A percentile compares a stretch with the other conserved stretches of the same genome.
These are phyloP conservation scores for Seiridium unicorne DNA, from an alignment of 2,329 filamentous ascomycete species.

Conservation along the genomic window DNA sequence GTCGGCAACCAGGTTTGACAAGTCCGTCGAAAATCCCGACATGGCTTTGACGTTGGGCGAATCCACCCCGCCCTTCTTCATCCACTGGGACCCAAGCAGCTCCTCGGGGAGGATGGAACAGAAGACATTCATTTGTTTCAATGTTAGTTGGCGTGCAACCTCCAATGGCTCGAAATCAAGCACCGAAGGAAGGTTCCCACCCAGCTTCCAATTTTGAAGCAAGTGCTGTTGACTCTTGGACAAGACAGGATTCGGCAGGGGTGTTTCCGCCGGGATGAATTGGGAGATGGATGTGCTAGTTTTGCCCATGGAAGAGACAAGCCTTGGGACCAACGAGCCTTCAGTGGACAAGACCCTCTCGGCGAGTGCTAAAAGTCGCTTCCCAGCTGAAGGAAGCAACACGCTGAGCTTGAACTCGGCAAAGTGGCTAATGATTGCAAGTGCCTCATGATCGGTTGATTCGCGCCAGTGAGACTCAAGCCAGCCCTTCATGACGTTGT, in stretches of 20 bases:
- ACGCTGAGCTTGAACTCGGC: conserved; percentile 69
- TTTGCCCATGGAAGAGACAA: conserved; percentile 86
- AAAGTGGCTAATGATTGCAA: conserved; percentile 76
- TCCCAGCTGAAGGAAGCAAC: conserved; percentile 73
- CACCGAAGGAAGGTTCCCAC: conserved; percentile 69
- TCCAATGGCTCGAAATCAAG: conserved; percentile 91
- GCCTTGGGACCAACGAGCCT: conserved; percentile 74
- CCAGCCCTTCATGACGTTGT: conserved; percentile 97
- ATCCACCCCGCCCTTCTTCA: conserved; percentile 76
- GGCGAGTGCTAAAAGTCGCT: conserved; percentile 75
- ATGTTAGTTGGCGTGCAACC: conserved; percentile 85
- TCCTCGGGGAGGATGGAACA: conserved; percentile 91
- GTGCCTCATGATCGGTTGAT: conserved; percentile 72
- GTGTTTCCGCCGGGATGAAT: conserved; percentile 68
- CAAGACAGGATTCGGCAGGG: conserved; percentile 67
- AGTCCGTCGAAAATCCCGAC: conserved; percentile 86
- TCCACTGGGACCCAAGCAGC: conserved; percentile 89
- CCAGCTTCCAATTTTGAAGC: conserved; percentile 72
- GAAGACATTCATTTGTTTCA: conserved; percentile 89
- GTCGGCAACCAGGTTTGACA: conserved; percentile 90
- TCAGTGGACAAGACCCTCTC: conserved; percentile 74
- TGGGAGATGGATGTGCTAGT: conserved; percentile 73
- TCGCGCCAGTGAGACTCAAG: conserved; percentile 93
- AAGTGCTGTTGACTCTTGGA: conserved; percentile 74
- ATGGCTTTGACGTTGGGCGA: conserved; percentile 91